Conservation (phyloP, 23 red algal species). For the Gracilaria gracilis region DNA sequence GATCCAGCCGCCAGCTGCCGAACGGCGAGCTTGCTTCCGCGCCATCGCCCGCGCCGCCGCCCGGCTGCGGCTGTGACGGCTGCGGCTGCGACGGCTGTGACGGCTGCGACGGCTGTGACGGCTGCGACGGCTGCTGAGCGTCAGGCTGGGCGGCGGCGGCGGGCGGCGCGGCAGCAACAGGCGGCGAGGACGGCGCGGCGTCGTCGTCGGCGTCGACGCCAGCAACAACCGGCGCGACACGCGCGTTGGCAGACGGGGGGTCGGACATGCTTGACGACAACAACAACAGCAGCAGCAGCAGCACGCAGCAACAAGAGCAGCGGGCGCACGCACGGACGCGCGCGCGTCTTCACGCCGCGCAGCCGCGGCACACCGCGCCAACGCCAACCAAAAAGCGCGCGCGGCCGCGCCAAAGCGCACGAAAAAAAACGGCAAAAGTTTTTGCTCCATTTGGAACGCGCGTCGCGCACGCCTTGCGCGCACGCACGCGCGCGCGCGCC, state of each 20-base stretch:
- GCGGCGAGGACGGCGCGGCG: background rate
- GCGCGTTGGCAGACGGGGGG: background rate
- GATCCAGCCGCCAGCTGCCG: conserved; percentile 2
- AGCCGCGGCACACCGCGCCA: background rate
- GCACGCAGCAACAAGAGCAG: background rate
- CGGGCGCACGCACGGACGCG: background rate
- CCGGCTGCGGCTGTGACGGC: background rate
- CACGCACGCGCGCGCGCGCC: too few species aligned
- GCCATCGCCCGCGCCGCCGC: too few species aligned
- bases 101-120: too few species aligned
- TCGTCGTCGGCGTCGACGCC: too few species aligned
- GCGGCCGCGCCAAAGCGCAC: background rate
- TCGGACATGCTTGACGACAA: background rate
- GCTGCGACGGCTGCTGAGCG: background rate
- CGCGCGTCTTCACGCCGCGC: too few species aligned
- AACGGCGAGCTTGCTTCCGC: background rate
- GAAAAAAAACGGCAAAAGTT: background rate
- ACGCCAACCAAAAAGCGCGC: too few species aligned
- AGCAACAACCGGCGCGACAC: background rate
- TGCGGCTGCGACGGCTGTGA: too few species aligned
- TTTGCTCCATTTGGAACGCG: too few species aligned
- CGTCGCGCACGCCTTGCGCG: background rate
- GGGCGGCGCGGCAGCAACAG: background rate
- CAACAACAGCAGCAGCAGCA: background rate
- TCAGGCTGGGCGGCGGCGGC: background rate